A percentile compares a stretch with the other conserved stretches of the same genome.
Conservation (phyloP, 345 rosid genomes). For the Arabidopsis arenosa region DNA sequence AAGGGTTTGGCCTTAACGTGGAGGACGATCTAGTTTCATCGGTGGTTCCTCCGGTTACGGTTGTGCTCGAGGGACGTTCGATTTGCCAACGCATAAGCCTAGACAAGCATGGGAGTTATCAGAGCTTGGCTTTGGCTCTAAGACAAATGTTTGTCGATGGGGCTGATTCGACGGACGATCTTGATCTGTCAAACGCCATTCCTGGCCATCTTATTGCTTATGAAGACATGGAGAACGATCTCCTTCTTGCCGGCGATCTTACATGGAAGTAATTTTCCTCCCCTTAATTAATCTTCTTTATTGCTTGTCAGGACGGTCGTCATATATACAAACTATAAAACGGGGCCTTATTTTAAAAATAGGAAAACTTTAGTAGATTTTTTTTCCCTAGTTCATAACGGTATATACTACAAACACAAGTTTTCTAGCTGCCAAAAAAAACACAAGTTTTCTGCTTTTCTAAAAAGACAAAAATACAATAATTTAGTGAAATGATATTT, state of each 20-base stretch:
- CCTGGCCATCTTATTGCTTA: constrained; percentile 86
- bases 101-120: constrained; percentile 77
- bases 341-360: no score
- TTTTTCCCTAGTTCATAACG: no score
- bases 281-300: neutral
- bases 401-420: no score
- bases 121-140: constrained; percentile 78
- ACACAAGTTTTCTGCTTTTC: no score
- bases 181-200: constrained; percentile 78
- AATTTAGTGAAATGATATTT: no score
- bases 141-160: constrained; percentile 83
- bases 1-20: constrained; percentile 50
- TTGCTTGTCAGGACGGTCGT: no score
- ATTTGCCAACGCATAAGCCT: constrained; percentile 87
- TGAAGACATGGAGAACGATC: constrained; percentile 92
- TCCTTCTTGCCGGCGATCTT: constrained; percentile 94
- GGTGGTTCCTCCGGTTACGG: constrained; percentile 81
- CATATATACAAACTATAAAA: no score
- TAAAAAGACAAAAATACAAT: no score
- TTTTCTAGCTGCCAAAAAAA: no score
- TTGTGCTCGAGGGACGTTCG: constrained; percentile 86
- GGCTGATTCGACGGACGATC: constrained; percentile 42
- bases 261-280: constrained; percentile 70
- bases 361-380: no score
- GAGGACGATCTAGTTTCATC: constrained; percentile 72